Conservation (phyloP, 129 eudicot genomes). For the Glebionis coronaria region DNA sequence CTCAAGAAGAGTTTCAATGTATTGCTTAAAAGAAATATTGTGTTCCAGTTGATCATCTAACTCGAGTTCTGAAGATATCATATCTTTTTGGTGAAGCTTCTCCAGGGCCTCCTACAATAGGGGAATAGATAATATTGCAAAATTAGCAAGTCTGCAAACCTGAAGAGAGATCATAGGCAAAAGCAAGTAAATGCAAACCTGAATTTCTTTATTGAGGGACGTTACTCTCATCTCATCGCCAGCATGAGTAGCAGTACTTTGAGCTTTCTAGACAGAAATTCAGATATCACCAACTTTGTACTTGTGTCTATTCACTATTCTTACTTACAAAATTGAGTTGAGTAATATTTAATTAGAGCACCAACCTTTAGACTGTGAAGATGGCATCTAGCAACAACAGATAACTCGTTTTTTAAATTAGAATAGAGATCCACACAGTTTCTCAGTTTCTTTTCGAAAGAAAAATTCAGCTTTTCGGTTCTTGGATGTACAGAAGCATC, state of each 20-base stretch:
- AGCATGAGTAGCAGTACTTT: slow-evolving; percentile 31
- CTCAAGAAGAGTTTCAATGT: slow-evolving; percentile 47
- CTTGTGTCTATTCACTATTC: not conserved
- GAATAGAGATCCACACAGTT: slow-evolving; percentile 47
- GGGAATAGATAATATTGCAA: slow-evolving; percentile 6
- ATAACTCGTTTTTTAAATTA: slow-evolving; percentile 49
- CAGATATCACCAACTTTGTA: slow-evolving; percentile 19
- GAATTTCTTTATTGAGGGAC: slow-evolving; percentile 46
- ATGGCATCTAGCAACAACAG: slow-evolving; percentile 45
- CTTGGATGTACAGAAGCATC: slow-evolving; percentile 39
- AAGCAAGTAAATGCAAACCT: slow-evolving; percentile 42
- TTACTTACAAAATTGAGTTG: slow-evolving; percentile 18
- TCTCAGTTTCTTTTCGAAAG: slow-evolving; percentile 33
- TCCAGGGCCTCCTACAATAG: slow-evolving; percentile 48
- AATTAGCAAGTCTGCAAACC: not conserved
- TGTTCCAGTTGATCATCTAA: slow-evolving; percentile 33
- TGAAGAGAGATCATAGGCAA: slow-evolving; percentile 9
- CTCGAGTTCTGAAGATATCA: slow-evolving; percentile 26
- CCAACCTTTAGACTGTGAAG: slow-evolving; percentile 58
- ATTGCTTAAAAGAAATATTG: slow-evolving; percentile 30
- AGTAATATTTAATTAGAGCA: slow-evolving; percentile 2
- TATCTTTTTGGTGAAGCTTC: slow-evolving; percentile 44
- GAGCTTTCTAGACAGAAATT: slow-evolving; percentile 47
- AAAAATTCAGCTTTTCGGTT: slow-evolving; percentile 23
- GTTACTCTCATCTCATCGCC: slow-evolving; percentile 41